Evolutionary conservation across 495 filamentous ascomycete genomes (phyloP).

Genomic region (Aspergillus ellipticus): DNA sequence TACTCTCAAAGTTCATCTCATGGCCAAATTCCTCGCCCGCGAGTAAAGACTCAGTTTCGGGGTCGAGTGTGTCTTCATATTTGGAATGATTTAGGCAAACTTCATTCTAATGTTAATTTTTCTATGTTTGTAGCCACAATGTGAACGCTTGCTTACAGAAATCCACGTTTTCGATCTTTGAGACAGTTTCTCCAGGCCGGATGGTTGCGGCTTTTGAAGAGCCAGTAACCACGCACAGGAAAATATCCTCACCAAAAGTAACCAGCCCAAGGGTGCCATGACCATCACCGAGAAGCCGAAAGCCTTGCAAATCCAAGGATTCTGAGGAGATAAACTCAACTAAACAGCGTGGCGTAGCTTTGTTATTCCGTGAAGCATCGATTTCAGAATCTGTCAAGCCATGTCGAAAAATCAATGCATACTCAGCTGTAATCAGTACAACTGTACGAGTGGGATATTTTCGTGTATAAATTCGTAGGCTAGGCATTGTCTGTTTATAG

Average conservation of each 20-base stretch:
- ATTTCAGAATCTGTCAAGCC: constrained; percentile 51
- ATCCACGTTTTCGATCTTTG: constrained; percentile 80
- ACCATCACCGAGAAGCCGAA: constrained; percentile 70
- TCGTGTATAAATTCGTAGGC: constrained; percentile 37
- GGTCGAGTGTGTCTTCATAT: constrained; percentile 69
- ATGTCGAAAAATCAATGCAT: constrained; percentile 81
- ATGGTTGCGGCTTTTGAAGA: constrained; percentile 75
- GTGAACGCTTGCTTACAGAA: constrained; percentile 57
- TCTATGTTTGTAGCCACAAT: constrained; percentile 2
- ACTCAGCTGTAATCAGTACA: constrained; percentile 70
- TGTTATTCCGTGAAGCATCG: constrained; percentile 22
- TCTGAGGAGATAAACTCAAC: constrained; percentile 75
- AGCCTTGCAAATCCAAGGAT: constrained; percentile 66
- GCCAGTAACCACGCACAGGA: constrained; percentile 83
- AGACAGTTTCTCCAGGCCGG: constrained; percentile 81
- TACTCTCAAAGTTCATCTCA: constrained; percentile 54
- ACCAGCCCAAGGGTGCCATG: constrained; percentile 89
- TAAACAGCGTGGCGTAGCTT: constrained; percentile 65
- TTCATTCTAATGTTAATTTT: constrained; percentile 15
- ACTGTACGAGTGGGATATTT: constrained; percentile 84
- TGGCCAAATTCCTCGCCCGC: constrained; percentile 50
- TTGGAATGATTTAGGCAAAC: constrained; percentile 81
- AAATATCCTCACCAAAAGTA: constrained; percentile 79
- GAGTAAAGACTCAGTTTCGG: constrained; percentile 55
- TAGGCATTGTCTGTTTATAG: constrained; percentile 29